These are phyloP conservation scores for Nemania abortiva DNA, from an alignment of 2,329 filamentous ascomycete species.

Conservation along the genomic window DNA sequence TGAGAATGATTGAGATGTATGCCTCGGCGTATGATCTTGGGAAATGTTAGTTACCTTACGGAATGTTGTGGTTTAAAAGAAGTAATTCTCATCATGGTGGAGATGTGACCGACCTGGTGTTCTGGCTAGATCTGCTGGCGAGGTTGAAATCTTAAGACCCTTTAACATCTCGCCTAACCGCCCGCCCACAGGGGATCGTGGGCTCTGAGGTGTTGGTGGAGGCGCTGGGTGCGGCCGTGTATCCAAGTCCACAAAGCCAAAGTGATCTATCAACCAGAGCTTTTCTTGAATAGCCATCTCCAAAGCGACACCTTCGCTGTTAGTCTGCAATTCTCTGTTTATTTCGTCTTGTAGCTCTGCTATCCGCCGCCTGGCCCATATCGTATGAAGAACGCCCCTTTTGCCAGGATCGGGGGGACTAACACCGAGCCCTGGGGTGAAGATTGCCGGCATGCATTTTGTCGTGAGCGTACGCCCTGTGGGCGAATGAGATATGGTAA, in stretches of 20 bases:
- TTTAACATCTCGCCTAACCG: conserved; percentile 83
- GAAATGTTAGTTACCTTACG: conserved; percentile 19
- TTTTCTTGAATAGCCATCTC: conserved; percentile 87
- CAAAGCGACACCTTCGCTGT: conserved; percentile 84
- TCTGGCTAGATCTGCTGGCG: conserved; percentile 71
- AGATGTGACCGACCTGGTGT: conserved; percentile 60
- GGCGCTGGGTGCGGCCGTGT: conserved; percentile 42
- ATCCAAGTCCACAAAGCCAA: conserved; percentile 68
- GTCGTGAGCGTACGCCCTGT: conserved; percentile 63
- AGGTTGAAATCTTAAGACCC: conserved; percentile 82
- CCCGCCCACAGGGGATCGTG: conserved; percentile 74
- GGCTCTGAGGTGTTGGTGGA: conserved; percentile 63
- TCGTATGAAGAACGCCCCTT: conserved; percentile 86
- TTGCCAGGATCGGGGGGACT: conserved; percentile 75
- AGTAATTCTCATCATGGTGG: conserved; percentile 36
- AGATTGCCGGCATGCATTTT: conserved; percentile 88
- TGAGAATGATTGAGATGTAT: conserved; percentile 30
- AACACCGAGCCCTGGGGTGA: conserved; percentile 78
- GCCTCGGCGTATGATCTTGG: conserved; percentile 26
- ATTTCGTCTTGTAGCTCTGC: conserved; percentile 83
- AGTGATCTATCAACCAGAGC: conserved; percentile 86
- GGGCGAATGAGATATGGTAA: conserved; percentile 69
- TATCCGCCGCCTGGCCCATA: conserved; percentile 88
- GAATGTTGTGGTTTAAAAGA: conserved; percentile 42
- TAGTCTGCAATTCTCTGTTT: conserved; percentile 75